Conservation (phyloP, 805 yeast genomes). For the Ogataea corticis region DNA sequence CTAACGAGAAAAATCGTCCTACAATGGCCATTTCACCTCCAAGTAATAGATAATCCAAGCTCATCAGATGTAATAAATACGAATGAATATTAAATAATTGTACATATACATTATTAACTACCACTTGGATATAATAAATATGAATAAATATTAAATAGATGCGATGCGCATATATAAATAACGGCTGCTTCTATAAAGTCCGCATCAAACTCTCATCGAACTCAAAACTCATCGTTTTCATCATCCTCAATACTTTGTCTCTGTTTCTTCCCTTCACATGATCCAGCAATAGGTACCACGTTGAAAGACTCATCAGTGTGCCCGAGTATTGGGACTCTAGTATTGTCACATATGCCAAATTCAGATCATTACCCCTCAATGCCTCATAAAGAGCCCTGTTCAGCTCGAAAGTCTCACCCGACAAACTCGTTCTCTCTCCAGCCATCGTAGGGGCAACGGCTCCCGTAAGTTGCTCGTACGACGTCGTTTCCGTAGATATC, state of each 20-base stretch:
- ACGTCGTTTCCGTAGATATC: neutral
- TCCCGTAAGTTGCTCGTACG: neutral
- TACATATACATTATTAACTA: neutral
- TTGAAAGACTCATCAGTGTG: neutral
- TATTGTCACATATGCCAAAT: neutral
- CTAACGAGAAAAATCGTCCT: neutral
- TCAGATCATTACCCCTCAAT: neutral
- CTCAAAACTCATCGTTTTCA: neutral
- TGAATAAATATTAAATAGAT: neutral
- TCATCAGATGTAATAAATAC: too few relatives aligned
- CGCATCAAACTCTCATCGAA: neutral
- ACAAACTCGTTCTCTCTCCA: neutral
- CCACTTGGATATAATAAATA: neutral
- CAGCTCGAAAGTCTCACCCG: neutral
- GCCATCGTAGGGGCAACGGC: neutral
- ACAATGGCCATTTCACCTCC: too few relatives aligned
- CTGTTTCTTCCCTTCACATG: neutral
- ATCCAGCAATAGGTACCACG: neutral
- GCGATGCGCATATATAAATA: conserved; percentile 1
- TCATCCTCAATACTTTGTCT: neutral
- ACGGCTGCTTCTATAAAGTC: neutral
- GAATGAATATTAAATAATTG: too few relatives aligned
- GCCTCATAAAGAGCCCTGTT: neutral
- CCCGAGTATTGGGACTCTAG: neutral
- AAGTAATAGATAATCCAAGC: too few relatives aligned